Conservation (phyloP, 2,329 filamentous ascomycete species). For the Arthrobotrys sinensis region DNA sequence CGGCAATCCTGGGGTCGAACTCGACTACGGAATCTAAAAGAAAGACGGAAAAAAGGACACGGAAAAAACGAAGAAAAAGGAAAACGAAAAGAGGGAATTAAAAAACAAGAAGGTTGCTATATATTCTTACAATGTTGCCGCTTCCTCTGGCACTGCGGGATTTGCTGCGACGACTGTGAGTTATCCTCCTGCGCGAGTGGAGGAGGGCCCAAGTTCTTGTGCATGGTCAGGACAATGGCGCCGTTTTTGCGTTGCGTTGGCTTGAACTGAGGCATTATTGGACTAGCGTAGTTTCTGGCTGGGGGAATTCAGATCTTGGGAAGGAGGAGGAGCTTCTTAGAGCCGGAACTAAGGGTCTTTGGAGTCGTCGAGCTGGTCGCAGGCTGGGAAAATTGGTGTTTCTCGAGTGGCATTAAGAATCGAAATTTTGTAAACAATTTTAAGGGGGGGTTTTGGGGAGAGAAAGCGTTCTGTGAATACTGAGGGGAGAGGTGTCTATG, state of each 20-base stretch:
- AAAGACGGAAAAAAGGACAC: constrained; percentile 27
- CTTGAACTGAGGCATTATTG: constrained; percentile 51
- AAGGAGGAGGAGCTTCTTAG: constrained; percentile 29
- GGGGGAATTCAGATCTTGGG: constrained; percentile 52
- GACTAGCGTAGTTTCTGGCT: constrained; percentile 41
- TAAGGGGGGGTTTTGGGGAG: constrained; percentile 13
- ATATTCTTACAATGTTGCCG: constrained; percentile 53
- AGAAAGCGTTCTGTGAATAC: constrained; percentile 18
- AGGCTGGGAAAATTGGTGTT: constrained; percentile 34
- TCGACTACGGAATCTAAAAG: constrained; percentile 16
- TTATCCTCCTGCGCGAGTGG: constrained; percentile 34
- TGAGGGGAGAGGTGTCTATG: constrained; percentile 37
- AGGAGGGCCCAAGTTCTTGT: constrained; percentile 48
- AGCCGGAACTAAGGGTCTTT: constrained; percentile 40
- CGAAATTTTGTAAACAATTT: constrained; percentile 29
- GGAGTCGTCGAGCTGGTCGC: constrained; percentile 40
- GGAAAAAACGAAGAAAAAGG: neutral
- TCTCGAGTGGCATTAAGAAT: constrained; percentile 55
- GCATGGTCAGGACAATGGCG: constrained; percentile 53
- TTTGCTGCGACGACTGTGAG: constrained; percentile 44
- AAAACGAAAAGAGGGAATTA: constrained; percentile 1
- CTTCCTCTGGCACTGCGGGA: constrained; percentile 50
- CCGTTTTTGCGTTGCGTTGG: constrained; percentile 57
- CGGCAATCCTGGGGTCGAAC: constrained; percentile 27
- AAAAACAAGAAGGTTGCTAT: constrained; percentile 39